Evolutionary conservation across 2,329 filamentous ascomycete genomes (phyloP), one percentile per base, ranked within the genome.

Genomic region (Ramularia endophylla): DNA sequence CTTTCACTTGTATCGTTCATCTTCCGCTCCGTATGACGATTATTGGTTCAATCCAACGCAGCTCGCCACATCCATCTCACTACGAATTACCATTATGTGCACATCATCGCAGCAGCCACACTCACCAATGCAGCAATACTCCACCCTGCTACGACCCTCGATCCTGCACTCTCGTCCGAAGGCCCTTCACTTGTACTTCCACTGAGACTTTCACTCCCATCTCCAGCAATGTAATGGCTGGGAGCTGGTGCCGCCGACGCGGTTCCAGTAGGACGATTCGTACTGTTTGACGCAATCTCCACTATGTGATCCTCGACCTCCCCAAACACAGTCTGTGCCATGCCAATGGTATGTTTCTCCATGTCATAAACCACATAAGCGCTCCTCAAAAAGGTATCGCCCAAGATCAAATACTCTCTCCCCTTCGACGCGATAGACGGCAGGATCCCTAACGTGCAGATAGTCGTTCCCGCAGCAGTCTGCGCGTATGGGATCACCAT

Each of bases 331-430:
- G 77, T 79, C 51, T 76, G 74, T 3, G 77, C 77, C 13, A 81
- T 59, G 2, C 73, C 75, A 49, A 81, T 78, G 54, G 78, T 66
- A 56, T 81, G 78, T 59, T 75, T 77, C 19, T 58, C 60, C 13
- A 81, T 64, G 48, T 81, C 76, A 58, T 80, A 81, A 4, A 81
- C 77, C 38, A 80, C 75, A 53, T 81, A 81, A 4, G 77, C 77
- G 41, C 70, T 75, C 41, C 77, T 73, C n/a, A 81, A 62, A 63
- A 81, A 81, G 1, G 77, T 80, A 56, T 81, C 77, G 20, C 77
- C 78, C 2, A 81, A 67, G 12, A 80, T 70, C 6, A 68, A 57
- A 3, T 66, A 58, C 12, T 65, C 67, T 41, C 63, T 61, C 17
- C 65, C 69, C 72, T 4, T 61, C 64, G 51, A 80, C 73, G 33